phyloP scores from a whole-genome alignment of 495 filamentous ascomycete species.

The Rhypophila decipiens region DNA sequence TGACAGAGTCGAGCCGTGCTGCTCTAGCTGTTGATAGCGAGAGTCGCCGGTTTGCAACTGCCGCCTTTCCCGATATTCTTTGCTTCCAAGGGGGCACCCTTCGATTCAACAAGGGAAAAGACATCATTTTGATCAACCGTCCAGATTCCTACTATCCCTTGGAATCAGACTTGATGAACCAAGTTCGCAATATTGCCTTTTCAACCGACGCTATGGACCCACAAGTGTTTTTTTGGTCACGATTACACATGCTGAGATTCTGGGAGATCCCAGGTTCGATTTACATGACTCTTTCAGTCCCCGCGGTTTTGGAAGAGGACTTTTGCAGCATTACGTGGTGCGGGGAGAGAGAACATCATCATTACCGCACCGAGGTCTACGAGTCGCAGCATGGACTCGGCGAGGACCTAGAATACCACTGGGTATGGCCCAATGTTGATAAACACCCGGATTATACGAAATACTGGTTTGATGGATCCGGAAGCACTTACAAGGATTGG shows the following conservation, averaged over 20 bases:
- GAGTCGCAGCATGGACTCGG: constrained; percentile 12
- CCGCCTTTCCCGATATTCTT: constrained; percentile 27
- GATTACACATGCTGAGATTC: too few species aligned
- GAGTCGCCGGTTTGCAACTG: constrained; percentile 27
- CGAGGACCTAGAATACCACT: constrained; percentile 14
- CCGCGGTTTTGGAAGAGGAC: background rate
- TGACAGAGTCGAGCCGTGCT: constrained; percentile 23
- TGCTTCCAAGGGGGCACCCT: constrained; percentile 12
- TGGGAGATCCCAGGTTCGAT: too few species aligned
- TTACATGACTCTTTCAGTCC: background rate
- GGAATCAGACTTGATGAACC: background rate
- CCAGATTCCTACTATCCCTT: background rate
- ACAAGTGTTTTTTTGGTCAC: background rate
- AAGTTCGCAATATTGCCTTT: background rate
- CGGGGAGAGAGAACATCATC: constrained; percentile 9
- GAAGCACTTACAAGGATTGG: too few species aligned
- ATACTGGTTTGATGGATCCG: too few species aligned
- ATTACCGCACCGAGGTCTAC: constrained; percentile 7
- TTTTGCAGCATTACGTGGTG: constrained; percentile 19
- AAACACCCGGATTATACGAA: constrained; percentile 7
- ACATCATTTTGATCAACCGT: constrained; percentile 18
- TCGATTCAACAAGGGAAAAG: constrained; percentile 26
- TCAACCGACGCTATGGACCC: background rate
- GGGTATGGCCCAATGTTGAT: constrained; percentile 30
- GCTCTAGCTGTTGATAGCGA: constrained; percentile 27